Evolutionary conservation across 352 stramenopile species (phyloP).

Genomic region (Albugo candida): DNA sequence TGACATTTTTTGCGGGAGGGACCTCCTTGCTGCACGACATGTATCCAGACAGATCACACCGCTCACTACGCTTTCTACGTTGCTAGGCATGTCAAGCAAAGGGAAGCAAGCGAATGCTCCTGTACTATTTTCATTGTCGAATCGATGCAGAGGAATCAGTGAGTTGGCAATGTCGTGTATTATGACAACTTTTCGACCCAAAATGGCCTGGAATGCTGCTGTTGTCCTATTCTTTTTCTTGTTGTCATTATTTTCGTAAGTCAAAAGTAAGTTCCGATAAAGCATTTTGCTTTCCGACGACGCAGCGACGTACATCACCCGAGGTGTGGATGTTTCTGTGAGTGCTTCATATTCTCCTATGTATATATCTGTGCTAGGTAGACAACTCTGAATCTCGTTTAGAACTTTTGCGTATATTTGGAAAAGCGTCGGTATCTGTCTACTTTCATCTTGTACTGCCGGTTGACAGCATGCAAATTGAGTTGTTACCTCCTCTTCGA

Average conservation of each 20-base stretch:
- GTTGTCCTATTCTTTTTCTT: no score
- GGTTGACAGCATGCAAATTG: background rate
- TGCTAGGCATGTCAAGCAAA: conserved; percentile 7
- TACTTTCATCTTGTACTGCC: no score
- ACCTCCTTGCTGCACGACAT: conserved; percentile 22
- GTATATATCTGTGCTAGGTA: background rate
- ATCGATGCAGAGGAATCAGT: no score
- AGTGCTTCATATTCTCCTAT: background rate
- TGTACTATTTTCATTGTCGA: conserved; percentile 1
- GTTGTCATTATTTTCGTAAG: no score
- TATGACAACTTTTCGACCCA: no score
- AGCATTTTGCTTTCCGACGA: no score
- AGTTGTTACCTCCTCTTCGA: conserved; percentile 3
- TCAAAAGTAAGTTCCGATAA: no score
- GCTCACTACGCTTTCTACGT: conserved; percentile 8
- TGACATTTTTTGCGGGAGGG: conserved; percentile 43
- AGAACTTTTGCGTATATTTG: background rate
- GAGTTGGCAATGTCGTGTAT: no score
- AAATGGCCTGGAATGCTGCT: no score
- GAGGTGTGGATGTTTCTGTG: background rate
- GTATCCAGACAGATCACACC: conserved; percentile 38
- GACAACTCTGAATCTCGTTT: background rate
- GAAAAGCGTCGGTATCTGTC: no score
- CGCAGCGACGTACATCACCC: no score
- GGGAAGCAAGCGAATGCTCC: conserved; percentile 40